These are phyloP conservation scores for Quillaja saponaria DNA, from an alignment of 306 rosid species.

Conservation along the genomic window DNA sequence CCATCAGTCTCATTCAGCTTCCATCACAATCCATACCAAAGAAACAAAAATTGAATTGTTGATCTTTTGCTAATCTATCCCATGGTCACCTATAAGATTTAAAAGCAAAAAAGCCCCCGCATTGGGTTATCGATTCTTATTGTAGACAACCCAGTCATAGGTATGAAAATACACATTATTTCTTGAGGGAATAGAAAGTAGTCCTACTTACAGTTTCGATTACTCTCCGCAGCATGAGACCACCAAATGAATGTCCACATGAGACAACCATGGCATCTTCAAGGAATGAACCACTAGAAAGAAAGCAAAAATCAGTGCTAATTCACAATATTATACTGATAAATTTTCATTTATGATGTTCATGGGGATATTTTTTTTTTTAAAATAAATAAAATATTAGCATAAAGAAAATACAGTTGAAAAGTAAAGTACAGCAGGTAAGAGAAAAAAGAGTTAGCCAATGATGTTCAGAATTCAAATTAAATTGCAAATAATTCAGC, in stretches of 20 bases:
- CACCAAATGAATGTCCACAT: slow-evolving; percentile 99
- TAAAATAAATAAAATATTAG: slow-evolving; percentile 7
- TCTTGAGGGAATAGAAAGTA: slow-evolving; percentile 26
- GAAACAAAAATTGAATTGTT: slow-evolving; percentile 6
- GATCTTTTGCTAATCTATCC: slow-evolving; percentile 10
- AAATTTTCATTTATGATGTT: too few species aligned
- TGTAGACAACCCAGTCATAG: slow-evolving; percentile 16
- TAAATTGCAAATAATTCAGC: slow-evolving; percentile 10
- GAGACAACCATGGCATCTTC: slow-evolving; percentile 95
- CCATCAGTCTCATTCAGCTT: too few species aligned
- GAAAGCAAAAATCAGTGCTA: slow-evolving; percentile 27
- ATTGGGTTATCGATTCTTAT: slow-evolving; percentile 18
- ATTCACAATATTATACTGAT: too few species aligned
- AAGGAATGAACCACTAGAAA: slow-evolving; percentile 76
- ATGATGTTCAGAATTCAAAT: slow-evolving; percentile 1
- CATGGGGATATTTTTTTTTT: slow-evolving; percentile 16
- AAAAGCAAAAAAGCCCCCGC: slow-evolving; percentile 12
- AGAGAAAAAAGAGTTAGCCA: slow-evolving; percentile 1
- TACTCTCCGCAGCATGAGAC: slow-evolving; percentile 91
- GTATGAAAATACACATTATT: slow-evolving; percentile 18
- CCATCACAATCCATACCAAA: too few species aligned
- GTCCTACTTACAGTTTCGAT: slow-evolving; percentile 72
- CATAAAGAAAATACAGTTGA: slow-evolving; percentile 6
- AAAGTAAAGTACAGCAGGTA: slow-evolving; percentile 18
- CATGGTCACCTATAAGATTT: slow-evolving; percentile 13